phyloP scores from a whole-genome alignment of 2,329 filamentous ascomycete species.

The Cladosporium sp. region DNA sequence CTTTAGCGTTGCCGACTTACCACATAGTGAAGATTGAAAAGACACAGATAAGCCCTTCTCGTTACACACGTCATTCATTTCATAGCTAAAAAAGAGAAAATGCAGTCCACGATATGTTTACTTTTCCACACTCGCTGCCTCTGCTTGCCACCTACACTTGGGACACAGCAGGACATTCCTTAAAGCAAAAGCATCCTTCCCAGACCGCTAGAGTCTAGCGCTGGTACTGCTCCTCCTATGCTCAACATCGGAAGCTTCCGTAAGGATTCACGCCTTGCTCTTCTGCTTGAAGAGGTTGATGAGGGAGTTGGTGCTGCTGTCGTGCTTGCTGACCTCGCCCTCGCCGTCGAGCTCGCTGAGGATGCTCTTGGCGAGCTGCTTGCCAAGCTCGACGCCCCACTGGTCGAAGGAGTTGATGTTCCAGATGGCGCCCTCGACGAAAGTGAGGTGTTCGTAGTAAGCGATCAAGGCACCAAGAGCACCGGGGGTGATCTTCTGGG shows the following conservation, averaged over 20 bases:
- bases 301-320: slow-evolving; percentile 82
- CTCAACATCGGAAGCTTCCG: not conserved
- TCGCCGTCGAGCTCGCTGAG: slow-evolving; percentile 74
- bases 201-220: not conserved
- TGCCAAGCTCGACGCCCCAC: slow-evolving; percentile 98
- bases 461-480: slow-evolving; percentile 93
- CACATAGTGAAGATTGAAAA: not conserved
- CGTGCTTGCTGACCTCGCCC: slow-evolving; percentile 73
- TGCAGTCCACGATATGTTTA: slow-evolving; percentile 5
- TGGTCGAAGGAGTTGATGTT: slow-evolving; percentile 99
- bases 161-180: not conserved
- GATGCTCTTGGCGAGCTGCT: slow-evolving; percentile 78
- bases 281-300: slow-evolving; percentile 91
- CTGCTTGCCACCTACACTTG: not conserved
- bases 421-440: slow-evolving; percentile 96
- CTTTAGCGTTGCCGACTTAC: no score
- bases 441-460: slow-evolving; percentile 98
- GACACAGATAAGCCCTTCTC: not conserved
- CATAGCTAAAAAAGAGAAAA: not conserved
- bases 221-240: not conserved
- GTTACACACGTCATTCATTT: slow-evolving; percentile 1
- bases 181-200: not conserved
- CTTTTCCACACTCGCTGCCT: not conserved
- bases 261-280: slow-evolving; percentile 27
- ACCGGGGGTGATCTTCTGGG: slow-evolving; percentile 88